These are phyloP conservation scores for Crithidia acanthocephali DNA, from an alignment of 208 protist genomes.

Conservation along the genomic window DNA sequence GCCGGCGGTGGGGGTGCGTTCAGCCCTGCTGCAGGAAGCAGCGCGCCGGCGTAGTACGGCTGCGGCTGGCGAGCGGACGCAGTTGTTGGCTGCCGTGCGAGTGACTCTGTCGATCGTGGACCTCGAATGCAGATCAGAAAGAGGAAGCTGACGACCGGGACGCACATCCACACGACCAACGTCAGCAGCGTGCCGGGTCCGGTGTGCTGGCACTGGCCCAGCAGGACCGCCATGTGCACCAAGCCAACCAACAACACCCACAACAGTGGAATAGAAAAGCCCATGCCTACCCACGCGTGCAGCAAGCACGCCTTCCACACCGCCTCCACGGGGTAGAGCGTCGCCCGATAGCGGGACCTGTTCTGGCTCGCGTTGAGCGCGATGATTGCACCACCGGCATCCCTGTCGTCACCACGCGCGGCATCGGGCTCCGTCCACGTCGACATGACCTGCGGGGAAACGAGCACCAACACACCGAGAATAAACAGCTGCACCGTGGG, in stretches of 20 bases:
- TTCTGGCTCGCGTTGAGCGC: neutral
- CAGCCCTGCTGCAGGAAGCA: no score
- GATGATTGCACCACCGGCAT: slow-evolving; percentile 18
- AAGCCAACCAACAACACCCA: slow-evolving; percentile 48
- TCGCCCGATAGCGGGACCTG: slow-evolving; percentile 31
- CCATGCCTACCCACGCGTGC: slow-evolving; percentile 73
- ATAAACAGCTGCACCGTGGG: slow-evolving; percentile 62
- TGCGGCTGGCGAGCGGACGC: neutral
- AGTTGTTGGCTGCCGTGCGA: neutral
- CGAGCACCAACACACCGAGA: slow-evolving; percentile 67
- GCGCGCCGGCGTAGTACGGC: no score
- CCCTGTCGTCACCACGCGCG: neutral
- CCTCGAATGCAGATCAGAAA: slow-evolving; percentile 22
- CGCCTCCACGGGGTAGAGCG: slow-evolving; percentile 54
- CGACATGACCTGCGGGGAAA: slow-evolving; percentile 73
- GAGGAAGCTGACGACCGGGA: slow-evolving; percentile 48
- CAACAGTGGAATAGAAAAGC: slow-evolving; percentile 48
- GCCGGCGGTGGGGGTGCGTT: neutral
- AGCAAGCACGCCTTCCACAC: slow-evolving; percentile 70
- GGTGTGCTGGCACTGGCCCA: slow-evolving; percentile 56
- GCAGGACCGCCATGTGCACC: slow-evolving; percentile 65
- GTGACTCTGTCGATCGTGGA: neutral
- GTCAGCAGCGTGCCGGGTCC: slow-evolving; percentile 44
- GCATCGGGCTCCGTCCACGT: slow-evolving; percentile 24
- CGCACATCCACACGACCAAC: slow-evolving; percentile 56